phyloP scores from a whole-genome alignment of 495 filamentous ascomycete species.

The Daldinia vernicosa region DNA sequence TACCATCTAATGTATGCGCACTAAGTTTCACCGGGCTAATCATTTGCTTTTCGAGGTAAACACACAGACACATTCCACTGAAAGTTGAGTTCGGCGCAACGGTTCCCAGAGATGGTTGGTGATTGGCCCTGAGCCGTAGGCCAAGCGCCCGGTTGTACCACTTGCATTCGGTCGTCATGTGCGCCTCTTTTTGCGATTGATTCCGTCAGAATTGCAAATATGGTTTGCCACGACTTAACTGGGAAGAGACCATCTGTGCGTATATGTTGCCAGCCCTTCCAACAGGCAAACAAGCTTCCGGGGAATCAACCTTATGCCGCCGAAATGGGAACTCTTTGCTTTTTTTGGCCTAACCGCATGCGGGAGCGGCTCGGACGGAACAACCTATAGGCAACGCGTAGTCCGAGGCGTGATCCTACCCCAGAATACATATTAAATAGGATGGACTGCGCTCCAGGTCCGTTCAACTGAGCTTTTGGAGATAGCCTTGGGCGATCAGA shows the following conservation, averaged over 20 bases:
- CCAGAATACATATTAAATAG: conserved; percentile 1
- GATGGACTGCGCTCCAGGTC: neutral
- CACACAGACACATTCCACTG: conserved; percentile 12
- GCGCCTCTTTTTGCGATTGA: conserved; percentile 33
- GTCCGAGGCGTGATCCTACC: neutral
- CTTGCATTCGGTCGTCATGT: conserved; percentile 29
- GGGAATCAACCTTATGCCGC: conserved; percentile 28
- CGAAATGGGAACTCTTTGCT: conserved; percentile 15
- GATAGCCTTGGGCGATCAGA: conserved; percentile 94
- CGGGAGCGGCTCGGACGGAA: neutral
- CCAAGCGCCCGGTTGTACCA: conserved; percentile 20
- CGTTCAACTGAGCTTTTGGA: conserved; percentile 86
- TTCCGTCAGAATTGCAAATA: conserved; percentile 41
- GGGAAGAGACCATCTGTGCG: conserved; percentile 12
- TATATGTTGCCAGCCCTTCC: conserved; percentile 20
- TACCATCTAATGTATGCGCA: conserved; percentile 9
- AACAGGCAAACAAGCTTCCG: conserved; percentile 31
- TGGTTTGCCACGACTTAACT: conserved; percentile 28
- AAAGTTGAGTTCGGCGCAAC: conserved; percentile 20
- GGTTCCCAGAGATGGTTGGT: neutral
- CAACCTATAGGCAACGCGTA: conserved; percentile 2
- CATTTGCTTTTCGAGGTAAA: conserved; percentile 23
- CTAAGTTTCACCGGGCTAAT: conserved; percentile 25
- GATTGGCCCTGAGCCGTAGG: conserved; percentile 21
- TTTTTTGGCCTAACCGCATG: conserved; percentile 19